Evolutionary conservation across 768 basidiomycete species (phyloP), one percentile per base, ranked within the genome.

Genomic region (Asterophora lycoperdoides): DNA sequence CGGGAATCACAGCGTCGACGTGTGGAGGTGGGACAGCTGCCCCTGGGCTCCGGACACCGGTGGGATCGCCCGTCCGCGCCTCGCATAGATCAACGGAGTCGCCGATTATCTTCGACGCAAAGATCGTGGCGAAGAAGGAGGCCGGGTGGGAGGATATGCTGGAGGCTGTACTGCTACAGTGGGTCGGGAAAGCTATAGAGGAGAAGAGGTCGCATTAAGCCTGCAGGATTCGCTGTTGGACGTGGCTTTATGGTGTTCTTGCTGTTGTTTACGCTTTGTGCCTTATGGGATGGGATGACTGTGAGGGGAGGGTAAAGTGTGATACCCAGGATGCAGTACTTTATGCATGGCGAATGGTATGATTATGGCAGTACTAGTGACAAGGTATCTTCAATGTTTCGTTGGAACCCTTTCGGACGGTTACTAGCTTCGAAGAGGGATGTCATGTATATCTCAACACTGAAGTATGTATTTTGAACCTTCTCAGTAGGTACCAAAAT

Each of bases 61-160:
- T 66, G 33, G 56, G 56, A 30, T 68, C 66, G 4, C 65, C 62
- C 23, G 64, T 71, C 10, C 68, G 61, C 11, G 49, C 63, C n/a
- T 64, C 60, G 41, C 45, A 63, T 23, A 68, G 71, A 18, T 76
- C 66, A 8, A 57, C 68, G 15, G 79, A 80, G 46, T 70, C 76
- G 0, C 70, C 78, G 0, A 64, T 89, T 26, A 46, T 73, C 4
- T 93, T 95, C 53, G 89, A 93, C 58, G 80, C 88, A 0, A 77
- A 78, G 38, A 64, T 81, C 2, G 79, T 93, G 2, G 92, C 90
- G 23, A 73, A 80, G 49, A 80, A 74, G 48, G 90, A 86, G 9
- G 74, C 77, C 0, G 89, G 86, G 0, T 95, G 92, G 92, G 84
- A 90, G 48, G 69, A 70, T 19, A 89, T 92, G 86, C 71, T 95